Percentiles rank a stretch among this genome's conserved stretches.
These are phyloP conservation scores for Pseudopyricularia cyperi DNA, from an alignment of 2,329 filamentous ascomycete genomes.

Conservation along the genomic window DNA sequence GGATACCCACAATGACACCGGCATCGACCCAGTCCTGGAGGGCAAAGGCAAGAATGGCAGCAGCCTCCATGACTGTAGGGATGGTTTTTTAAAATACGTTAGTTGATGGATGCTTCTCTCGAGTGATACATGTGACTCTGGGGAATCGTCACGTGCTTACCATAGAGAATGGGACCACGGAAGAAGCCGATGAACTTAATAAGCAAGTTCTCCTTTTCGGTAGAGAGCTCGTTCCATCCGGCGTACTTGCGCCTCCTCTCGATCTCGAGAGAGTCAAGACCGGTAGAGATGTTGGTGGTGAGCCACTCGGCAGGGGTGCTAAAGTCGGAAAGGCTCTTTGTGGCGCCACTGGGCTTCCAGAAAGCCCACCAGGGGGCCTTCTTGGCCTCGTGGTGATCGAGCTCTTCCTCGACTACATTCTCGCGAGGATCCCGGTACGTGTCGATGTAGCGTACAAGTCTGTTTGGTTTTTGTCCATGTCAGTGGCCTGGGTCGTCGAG, in stretches of 20 bases:
- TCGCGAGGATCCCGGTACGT: constrained; percentile 22
- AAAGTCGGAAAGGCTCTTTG: constrained; percentile 16
- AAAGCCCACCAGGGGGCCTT: constrained; percentile 22
- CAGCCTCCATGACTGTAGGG: constrained; percentile 57
- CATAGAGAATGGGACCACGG: constrained; percentile 64
- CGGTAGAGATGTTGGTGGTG: constrained; percentile 51
- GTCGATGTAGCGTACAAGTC: constrained; percentile 19
- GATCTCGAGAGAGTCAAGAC: constrained; percentile 46
- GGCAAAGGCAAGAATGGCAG: constrained; percentile 60
- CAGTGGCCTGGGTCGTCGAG: too few relatives aligned
- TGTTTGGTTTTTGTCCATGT: not conserved
- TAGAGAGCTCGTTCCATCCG: constrained; percentile 59
- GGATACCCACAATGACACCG: constrained; percentile 65
- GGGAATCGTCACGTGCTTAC: constrained; percentile 29
- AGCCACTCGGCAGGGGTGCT: constrained; percentile 37
- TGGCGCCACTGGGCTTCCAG: constrained; percentile 16
- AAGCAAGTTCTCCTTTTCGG: constrained; percentile 65
- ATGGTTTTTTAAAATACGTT: not conserved
- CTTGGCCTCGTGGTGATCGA: constrained; percentile 9
- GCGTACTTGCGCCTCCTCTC: constrained; percentile 51
- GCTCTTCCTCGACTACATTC: constrained; percentile 14
- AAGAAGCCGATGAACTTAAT: constrained; percentile 66
- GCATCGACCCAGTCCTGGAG: constrained; percentile 67
- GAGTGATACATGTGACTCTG: not conserved
- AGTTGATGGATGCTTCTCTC: not conserved